Evolutionary conservation across 176 grass and related monocot species (phyloP).

Genomic region (Phoenix dactylifera): DNA sequence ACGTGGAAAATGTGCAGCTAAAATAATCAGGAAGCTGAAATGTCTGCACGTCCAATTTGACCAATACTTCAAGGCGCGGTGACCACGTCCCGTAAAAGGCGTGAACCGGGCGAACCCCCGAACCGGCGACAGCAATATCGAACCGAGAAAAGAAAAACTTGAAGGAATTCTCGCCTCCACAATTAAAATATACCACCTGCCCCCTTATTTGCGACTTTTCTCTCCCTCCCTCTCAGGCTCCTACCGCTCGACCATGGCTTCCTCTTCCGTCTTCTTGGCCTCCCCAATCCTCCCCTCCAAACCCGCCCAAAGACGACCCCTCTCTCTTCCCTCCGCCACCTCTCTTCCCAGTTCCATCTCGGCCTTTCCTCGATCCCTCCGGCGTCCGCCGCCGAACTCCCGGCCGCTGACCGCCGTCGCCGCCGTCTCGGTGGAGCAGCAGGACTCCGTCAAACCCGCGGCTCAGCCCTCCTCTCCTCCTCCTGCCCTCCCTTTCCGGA

Average conservation of each 20-base stretch:
- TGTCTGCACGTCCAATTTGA: too few species aligned
- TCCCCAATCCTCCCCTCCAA: slow-evolving; percentile 30
- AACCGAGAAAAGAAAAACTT: too few species aligned
- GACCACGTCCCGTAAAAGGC: too few species aligned
- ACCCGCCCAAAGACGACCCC: slow-evolving; percentile 11
- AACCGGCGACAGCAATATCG: too few species aligned
- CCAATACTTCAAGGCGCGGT: too few species aligned
- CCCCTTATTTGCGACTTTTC: too few species aligned
- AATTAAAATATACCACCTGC: too few species aligned
- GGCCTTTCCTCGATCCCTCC: neutral
- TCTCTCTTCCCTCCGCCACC: neutral
- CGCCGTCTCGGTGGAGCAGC: slow-evolving; percentile 55
- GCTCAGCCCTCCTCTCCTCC: slow-evolving; percentile 22
- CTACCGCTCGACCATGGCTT: slow-evolving; percentile 31
- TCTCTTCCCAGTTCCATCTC: neutral
- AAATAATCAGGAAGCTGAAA: too few species aligned
- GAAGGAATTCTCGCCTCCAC: too few species aligned
- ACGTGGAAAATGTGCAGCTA: too few species aligned
- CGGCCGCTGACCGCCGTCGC: slow-evolving; percentile 23
- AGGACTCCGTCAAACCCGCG: slow-evolving; percentile 32
- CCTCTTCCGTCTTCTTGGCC: slow-evolving; percentile 36
- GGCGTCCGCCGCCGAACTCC: neutral
- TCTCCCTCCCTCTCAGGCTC: too few species aligned
- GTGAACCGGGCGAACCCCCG: too few species aligned
- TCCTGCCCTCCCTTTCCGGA: slow-evolving; percentile 76